phyloP scores from a whole-genome alignment of 2,329 filamentous ascomycete species.

The Teratosphaeria viscida region DNA sequence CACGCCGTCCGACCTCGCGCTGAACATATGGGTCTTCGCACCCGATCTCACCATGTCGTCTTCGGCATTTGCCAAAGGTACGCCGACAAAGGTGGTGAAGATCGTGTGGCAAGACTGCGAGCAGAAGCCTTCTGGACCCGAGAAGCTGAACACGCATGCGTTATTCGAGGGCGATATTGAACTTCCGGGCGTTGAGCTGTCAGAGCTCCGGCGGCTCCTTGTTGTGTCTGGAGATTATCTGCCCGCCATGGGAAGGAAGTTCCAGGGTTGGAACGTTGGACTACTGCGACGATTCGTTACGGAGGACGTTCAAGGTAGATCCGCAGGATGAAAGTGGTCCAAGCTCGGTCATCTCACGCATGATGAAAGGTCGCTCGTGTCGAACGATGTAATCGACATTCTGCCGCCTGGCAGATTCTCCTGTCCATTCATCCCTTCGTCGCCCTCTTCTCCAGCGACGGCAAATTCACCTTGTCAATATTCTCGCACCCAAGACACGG shows the following conservation, averaged over 20 bases:
- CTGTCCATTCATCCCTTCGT: not conserved
- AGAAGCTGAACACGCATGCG: slow-evolving; percentile 5
- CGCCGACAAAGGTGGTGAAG: slow-evolving; percentile 45
- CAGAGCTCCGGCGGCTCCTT: slow-evolving; percentile 40
- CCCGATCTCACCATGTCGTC: slow-evolving; percentile 48
- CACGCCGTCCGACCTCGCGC: not conserved
- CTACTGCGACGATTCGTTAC: slow-evolving; percentile 46
- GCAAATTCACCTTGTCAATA: not conserved
- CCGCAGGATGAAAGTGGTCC: not conserved
- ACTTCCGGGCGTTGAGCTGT: slow-evolving; percentile 11
- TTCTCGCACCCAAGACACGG: not conserved
- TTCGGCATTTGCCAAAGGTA: slow-evolving; percentile 20
- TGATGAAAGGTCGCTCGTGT: not conserved
- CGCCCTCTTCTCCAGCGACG: not conserved
- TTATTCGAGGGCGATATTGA: slow-evolving; percentile 21
- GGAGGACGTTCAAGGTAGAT: slow-evolving; percentile 4
- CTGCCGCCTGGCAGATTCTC: not conserved
- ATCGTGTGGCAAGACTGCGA: slow-evolving; percentile 33
- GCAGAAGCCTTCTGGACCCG: not conserved
- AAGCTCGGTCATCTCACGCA: not conserved
- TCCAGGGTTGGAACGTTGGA: slow-evolving; percentile 59
- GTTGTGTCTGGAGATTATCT: slow-evolving; percentile 29
- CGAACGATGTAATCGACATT: not conserved
- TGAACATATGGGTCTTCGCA: slow-evolving; percentile 48
- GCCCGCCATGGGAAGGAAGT: slow-evolving; percentile 45